Evolutionary conservation across 805 yeast genomes (phyloP).

Genomic region (Yarrowia yakushimensis): DNA sequence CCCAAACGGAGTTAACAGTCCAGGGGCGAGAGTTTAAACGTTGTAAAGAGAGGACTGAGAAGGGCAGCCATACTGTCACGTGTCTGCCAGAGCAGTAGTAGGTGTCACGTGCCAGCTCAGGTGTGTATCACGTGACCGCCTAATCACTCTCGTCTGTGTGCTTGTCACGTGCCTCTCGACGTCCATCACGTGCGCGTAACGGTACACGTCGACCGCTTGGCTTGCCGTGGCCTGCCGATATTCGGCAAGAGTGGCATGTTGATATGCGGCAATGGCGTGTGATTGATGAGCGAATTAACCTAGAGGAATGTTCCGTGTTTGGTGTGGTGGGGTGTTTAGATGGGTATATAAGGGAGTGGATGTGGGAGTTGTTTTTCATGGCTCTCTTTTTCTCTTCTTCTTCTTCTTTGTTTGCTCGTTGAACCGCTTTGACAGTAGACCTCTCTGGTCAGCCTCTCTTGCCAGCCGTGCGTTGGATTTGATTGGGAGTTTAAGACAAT

Average conservation of each 20-base stretch:
- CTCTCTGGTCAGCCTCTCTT: neutral
- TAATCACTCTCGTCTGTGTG: too few relatives aligned
- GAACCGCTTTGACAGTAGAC: too few relatives aligned
- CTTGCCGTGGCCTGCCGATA: slow-evolving; percentile 11
- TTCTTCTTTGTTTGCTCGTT: too few relatives aligned
- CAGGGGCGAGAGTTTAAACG: neutral
- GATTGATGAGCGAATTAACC: slow-evolving; percentile 6
- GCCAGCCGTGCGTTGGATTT: neutral
- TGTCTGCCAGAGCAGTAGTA: too few relatives aligned
- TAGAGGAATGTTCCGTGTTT: neutral
- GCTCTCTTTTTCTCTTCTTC: too few relatives aligned
- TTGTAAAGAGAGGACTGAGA: too few relatives aligned
- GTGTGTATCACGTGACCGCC: too few relatives aligned
- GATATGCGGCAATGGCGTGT: slow-evolving; percentile 5
- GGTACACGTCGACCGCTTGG: too few relatives aligned
- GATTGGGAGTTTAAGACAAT: slow-evolving; percentile 1
- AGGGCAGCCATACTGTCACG: too few relatives aligned
- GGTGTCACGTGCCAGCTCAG: too few relatives aligned
- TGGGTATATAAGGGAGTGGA: neutral
- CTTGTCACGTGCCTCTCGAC: too few relatives aligned
- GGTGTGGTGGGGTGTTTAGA: neutral
- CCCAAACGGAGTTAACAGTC: slow-evolving; percentile 17
- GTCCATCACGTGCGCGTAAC: too few relatives aligned
- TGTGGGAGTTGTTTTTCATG: neutral
- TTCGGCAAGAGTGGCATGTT: slow-evolving; percentile 19